A percentile compares a stretch with the other conserved stretches of the same genome.
Conservation (phyloP, 2,329 filamentous ascomycete species). For the Epichloe sp. region DNA sequence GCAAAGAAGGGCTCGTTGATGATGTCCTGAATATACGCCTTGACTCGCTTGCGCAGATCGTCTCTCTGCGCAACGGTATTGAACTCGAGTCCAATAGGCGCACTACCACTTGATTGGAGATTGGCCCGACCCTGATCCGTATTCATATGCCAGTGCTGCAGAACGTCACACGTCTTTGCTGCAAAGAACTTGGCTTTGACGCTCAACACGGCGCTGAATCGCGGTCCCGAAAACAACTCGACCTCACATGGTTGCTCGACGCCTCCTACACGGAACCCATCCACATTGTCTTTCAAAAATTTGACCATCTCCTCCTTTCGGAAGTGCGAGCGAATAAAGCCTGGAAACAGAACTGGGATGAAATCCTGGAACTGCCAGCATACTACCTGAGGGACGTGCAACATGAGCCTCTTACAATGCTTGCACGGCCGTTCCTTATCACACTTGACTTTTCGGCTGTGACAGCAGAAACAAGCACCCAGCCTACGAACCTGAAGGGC, state of each 20-base stretch:
- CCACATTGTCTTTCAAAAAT: slow-evolving; percentile 38
- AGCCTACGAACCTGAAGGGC: slow-evolving; percentile 40
- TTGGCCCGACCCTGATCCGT: slow-evolving; percentile 24
- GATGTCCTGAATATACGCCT: slow-evolving; percentile 36
- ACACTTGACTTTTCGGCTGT: slow-evolving; percentile 45
- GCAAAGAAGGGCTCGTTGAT: slow-evolving; percentile 34
- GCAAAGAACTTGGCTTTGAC: slow-evolving; percentile 40
- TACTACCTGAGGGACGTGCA: slow-evolving; percentile 37
- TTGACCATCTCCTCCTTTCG: slow-evolving; percentile 33
- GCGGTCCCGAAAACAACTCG: slow-evolving; percentile 33
- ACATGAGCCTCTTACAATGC: slow-evolving; percentile 40
- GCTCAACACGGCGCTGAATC: slow-evolving; percentile 31
- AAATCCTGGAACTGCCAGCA: slow-evolving; percentile 50
- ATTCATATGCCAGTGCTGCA: slow-evolving; percentile 38
- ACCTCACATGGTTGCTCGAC: slow-evolving; percentile 28
- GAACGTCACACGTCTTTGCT: slow-evolving; percentile 31
- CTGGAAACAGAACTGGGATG: slow-evolving; percentile 36
- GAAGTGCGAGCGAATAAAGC: slow-evolving; percentile 38
- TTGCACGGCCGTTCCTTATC: slow-evolving; percentile 42
- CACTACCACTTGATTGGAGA: slow-evolving; percentile 28
- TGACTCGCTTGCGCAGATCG: slow-evolving; percentile 31
- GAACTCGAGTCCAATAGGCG: slow-evolving; percentile 38
- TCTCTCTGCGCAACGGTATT: slow-evolving; percentile 28
- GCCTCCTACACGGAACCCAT: slow-evolving; percentile 28
- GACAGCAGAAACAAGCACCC: slow-evolving; percentile 47